Base-by-base conservation (phyloP, 352 stramenopile species). In the Phytopythium chamaehyphon region DNA sequence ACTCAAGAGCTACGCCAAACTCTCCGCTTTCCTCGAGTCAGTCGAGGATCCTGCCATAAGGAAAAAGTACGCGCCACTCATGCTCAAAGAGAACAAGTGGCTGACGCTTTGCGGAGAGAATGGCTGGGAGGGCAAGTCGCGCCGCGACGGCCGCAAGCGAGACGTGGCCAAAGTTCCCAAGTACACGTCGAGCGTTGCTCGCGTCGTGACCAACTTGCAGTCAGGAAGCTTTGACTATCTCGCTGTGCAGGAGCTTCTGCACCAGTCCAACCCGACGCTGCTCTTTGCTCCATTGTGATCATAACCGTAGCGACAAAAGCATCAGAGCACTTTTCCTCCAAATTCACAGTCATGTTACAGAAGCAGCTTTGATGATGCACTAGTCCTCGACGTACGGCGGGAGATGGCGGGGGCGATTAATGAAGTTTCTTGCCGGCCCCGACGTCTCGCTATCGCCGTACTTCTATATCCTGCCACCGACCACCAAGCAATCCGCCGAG, bases 171-270 rank as follows among this genome's bases (percentile, higher is more conserved):
- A 64, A 22, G 51, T 66, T 7, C 79, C 79, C 5, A 65, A 83
- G 44, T 90, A 83, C 52, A 88, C 76, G 0, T 69, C 55, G 21
- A 90, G 79, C 52, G 40, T 86, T 42, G 47, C 45, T 16, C 76
- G 79, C 16, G 61, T 90, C 18, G 47, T 74, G 12, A 82, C 67
- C 1, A 90, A 88, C 54, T 54, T 90, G 6, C 48, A 64, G 24
- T 88, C 79, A 10, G 45, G 71, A 43, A 88, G 79, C 55, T 90
- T 90, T 44, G 79, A 90, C 46, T 82, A 84, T 24, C 6, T 86
- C 10, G 79, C 76, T 0, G 76, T 90, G 6, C 77, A 88, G 40
- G 79, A 90, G 42, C 51, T 90, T 24, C 61, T 90, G 18, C 65
- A 64, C 51, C 79, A 90, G 57, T 77, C 79, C 7, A 90, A 90